Conservation (phyloP, 805 yeast species). For the Grigorovia transvaalensis region DNA sequence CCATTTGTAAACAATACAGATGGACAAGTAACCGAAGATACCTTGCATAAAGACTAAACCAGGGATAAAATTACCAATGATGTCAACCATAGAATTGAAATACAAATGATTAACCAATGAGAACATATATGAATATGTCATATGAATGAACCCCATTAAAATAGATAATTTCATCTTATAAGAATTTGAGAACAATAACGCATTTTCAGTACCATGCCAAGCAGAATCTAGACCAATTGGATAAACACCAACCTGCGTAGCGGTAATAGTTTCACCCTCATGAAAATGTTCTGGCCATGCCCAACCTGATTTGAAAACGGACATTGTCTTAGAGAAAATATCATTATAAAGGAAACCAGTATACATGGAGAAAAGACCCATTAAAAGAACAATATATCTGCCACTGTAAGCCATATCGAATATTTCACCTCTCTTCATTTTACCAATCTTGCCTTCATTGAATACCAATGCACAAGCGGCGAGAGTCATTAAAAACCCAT, state of each 20-base stretch:
- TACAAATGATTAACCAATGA: conserved; percentile 53
- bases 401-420: conserved; percentile 71
- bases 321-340: conserved; percentile 58
- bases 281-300: conserved; percentile 47
- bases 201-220: conserved; percentile 77
- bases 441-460: conserved; percentile 42
- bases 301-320: conserved; percentile 63
- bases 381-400: conserved; percentile 53
- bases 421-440: conserved; percentile 59
- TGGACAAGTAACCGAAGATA: conserved; percentile 59
- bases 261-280: conserved; percentile 40
- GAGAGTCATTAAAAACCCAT: conserved; percentile 52
- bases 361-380: conserved; percentile 67
- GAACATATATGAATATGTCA: conserved; percentile 60
- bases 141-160: conserved; percentile 64
- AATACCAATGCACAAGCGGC: conserved; percentile 46
- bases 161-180: conserved; percentile 71
- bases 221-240: conserved; percentile 58
- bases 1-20: conserved; percentile 69
- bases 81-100: conserved; percentile 52
- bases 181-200: conserved; percentile 57
- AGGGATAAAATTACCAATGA: conserved; percentile 64
- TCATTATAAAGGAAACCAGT: conserved; percentile 69
- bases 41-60: conserved; percentile 67
- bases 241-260: conserved; percentile 41